Percentiles rank a stretch among this genome's conserved stretches.
phyloP scores from a whole-genome alignment of 1,284 basidiomycete species.

The Puccinia novopanici region DNA sequence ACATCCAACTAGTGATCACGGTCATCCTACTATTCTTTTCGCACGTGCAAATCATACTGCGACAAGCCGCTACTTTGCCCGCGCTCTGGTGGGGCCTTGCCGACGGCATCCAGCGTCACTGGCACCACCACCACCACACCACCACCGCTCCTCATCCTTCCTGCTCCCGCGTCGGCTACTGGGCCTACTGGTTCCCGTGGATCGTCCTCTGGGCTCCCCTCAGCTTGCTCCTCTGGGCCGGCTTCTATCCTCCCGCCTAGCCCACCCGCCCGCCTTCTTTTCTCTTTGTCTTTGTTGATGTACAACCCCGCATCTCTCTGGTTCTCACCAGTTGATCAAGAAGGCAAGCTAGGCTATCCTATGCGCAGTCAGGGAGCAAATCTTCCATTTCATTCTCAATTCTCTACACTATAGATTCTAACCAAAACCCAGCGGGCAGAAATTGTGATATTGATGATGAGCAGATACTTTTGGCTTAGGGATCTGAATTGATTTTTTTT shows the following conservation, averaged over 20 bases:
- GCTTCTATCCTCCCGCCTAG: conserved; percentile 45
- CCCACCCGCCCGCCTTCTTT: not conserved
- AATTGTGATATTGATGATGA: too few relatives aligned
- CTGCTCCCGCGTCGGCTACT: not conserved
- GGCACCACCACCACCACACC: too few relatives aligned
- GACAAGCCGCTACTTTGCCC: conserved; percentile 30
- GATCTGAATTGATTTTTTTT: too few relatives aligned
- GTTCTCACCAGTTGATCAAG: too few relatives aligned
- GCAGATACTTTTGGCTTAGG: too few relatives aligned
- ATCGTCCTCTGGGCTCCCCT: conserved; percentile 19
- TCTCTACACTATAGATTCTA: too few relatives aligned
- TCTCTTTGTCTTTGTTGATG: not conserved
- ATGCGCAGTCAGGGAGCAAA: too few relatives aligned
- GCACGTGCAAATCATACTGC: conserved; percentile 44
- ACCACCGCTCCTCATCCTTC: not conserved
- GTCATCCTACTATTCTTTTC: conserved; percentile 21
- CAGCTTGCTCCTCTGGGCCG: conserved; percentile 33
- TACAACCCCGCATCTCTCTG: not conserved
- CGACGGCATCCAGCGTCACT: not conserved
- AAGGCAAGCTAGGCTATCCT: too few relatives aligned
- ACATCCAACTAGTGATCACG: conserved; percentile 29
- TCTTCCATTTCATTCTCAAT: too few relatives aligned
- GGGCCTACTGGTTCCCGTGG: conserved; percentile 28
- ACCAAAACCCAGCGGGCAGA: too few relatives aligned
- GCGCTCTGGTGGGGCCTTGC: conserved; percentile 42